Evolutionary conservation across 192 early-diverging fungal genomes (phyloP).

Genomic region (Pilobolus umbonatus): DNA sequence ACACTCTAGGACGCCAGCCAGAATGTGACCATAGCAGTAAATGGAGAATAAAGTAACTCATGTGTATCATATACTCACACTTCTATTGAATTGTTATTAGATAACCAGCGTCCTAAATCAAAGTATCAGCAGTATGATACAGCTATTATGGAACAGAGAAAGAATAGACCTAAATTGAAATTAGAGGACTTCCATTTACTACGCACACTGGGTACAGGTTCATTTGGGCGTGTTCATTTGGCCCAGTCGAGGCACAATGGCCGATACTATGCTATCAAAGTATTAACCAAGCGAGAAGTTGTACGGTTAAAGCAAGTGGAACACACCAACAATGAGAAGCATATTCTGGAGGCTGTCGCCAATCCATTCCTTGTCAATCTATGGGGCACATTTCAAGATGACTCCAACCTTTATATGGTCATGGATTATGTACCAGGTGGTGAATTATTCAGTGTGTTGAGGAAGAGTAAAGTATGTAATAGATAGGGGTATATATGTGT

Average conservation of each 20-base stretch:
- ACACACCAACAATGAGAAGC: constrained; percentile 96
- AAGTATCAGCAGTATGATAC: constrained; percentile 3
- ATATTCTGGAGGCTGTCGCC: constrained; percentile 81
- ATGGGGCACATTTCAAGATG: constrained; percentile 93
- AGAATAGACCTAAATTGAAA: constrained; percentile 43
- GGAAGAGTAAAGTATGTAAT: constrained; percentile 66
- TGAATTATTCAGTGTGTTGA: constrained; percentile 77
- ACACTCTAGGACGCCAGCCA: too few relatives aligned
- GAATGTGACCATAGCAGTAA: too few relatives aligned
- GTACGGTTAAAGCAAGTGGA: constrained; percentile 95
- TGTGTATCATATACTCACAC: too few relatives aligned
- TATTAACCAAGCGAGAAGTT: constrained; percentile 89
- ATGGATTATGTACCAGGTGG: constrained; percentile 96
- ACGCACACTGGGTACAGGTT: constrained; percentile 92
- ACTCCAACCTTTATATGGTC: constrained; percentile 86
- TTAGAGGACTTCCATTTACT: constrained; percentile 80
- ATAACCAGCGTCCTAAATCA: too few relatives aligned
- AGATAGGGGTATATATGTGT: background rate
- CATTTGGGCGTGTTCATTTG: constrained; percentile 94
- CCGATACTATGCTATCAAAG: constrained; percentile 96
- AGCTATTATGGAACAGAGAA: constrained; percentile 15
- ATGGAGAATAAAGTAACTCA: too few relatives aligned
- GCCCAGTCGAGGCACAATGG: constrained; percentile 74
- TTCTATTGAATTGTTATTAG: too few relatives aligned
- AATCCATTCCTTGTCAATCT: constrained; percentile 85